These are phyloP conservation scores for Fusarium sp. DNA, from an alignment of 2,329 filamentous ascomycete genomes.

Conservation along the genomic window DNA sequence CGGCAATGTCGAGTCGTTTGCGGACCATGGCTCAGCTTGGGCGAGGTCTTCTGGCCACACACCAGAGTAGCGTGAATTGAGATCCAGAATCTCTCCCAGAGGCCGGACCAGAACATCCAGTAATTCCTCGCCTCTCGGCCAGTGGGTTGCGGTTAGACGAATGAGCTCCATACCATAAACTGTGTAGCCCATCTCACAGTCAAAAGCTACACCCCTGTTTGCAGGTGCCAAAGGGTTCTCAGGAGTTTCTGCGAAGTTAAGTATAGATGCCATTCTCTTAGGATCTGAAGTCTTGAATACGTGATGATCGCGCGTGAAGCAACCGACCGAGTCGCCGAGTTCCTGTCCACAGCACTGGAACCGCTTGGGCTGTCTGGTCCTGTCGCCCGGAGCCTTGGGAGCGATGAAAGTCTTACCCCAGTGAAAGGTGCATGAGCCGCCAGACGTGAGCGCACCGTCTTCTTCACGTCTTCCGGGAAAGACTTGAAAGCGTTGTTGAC, in stretches of 20 bases:
- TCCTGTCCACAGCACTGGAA: constrained; percentile 84
- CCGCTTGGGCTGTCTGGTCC: constrained; percentile 67
- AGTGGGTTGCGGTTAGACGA: constrained; percentile 86
- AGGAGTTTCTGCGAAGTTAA: constrained; percentile 86
- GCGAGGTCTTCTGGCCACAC: constrained; percentile 82
- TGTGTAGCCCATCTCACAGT: constrained; percentile 99
- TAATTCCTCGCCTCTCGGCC: constrained; percentile 80
- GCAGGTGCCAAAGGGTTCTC: constrained; percentile 64
- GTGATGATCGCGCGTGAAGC: constrained; percentile 76
- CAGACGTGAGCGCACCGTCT: constrained; percentile 80
- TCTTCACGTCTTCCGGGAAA: constrained; percentile 85
- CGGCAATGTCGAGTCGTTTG: constrained; percentile 38
- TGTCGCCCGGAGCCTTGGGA: constrained; percentile 65
- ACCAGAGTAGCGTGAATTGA: constrained; percentile 93
- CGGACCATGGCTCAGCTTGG: constrained; percentile 69
- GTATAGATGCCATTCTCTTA: constrained; percentile 78
- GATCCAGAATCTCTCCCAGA: constrained; percentile 83
- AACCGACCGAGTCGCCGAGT: constrained; percentile 79
- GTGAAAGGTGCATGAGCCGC: constrained; percentile 84
- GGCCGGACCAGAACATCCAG: constrained; percentile 89
- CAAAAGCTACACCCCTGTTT: constrained; percentile 80
- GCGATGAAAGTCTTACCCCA: constrained; percentile 76
- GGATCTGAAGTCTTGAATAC: constrained; percentile 87
- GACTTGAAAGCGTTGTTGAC: constrained; percentile 86
- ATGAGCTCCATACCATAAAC: constrained; percentile 88